Percentiles rank a stretch among this genome's conserved stretches.
Evolutionary conservation across 306 rosid genomes (phyloP).

Genomic region (Pyrus pyrifolia): DNA sequence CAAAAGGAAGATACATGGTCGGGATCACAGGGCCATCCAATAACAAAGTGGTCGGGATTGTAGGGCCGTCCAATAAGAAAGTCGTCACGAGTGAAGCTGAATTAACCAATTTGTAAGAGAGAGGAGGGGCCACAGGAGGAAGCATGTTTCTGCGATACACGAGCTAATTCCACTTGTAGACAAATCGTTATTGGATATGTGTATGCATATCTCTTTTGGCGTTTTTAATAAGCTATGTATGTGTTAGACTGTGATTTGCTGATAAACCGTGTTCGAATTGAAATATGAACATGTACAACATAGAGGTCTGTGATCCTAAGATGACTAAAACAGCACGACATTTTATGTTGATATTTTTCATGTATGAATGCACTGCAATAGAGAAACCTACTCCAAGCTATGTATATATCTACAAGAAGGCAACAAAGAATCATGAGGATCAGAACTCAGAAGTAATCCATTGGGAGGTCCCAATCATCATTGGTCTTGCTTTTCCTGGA

Average conservation of each 20-base stretch:
- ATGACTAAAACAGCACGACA: neutral
- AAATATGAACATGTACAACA: neutral
- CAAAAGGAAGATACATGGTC: too few relatives aligned
- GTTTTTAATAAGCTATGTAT: too few relatives aligned
- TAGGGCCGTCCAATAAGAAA: too few relatives aligned
- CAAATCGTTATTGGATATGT: too few relatives aligned
- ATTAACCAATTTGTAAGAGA: too few relatives aligned
- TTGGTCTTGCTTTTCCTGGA: conserved; percentile 37
- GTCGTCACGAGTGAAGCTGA: too few relatives aligned
- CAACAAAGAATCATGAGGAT: conserved; percentile 8
- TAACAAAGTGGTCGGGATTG: too few relatives aligned
- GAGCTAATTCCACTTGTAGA: too few relatives aligned
- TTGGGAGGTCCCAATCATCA: conserved; percentile 86
- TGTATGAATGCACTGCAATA: neutral
- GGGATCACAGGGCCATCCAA: too few relatives aligned
- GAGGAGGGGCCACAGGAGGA: neutral
- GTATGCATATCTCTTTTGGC: too few relatives aligned
- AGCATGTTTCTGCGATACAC: neutral
- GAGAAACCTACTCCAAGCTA: neutral
- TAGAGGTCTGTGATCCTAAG: neutral
- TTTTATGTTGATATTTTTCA: neutral
- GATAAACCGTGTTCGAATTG: too few relatives aligned
- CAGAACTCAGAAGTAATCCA: conserved; percentile 72
- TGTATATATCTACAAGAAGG: conserved; percentile 3
- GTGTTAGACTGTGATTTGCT: too few relatives aligned